phyloP scores from a whole-genome alignment of 441 rosid species.

The Bruguiera hainesii region DNA sequence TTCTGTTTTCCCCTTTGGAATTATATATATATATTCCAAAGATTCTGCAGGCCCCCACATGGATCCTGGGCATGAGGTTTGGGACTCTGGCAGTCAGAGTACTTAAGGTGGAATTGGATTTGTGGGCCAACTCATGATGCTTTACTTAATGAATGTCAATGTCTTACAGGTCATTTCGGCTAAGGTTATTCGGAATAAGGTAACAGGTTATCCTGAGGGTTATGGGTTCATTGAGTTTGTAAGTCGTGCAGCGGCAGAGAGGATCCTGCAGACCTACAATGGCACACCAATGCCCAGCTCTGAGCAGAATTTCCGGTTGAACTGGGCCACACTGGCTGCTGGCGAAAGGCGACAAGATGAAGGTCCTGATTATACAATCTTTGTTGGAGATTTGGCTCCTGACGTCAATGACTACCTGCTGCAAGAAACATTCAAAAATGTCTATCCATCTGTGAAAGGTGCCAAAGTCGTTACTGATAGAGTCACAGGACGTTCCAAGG shows the following conservation, averaged over 20 bases:
- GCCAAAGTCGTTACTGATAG: conserved; percentile 93
- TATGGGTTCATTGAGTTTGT: conserved; percentile 88
- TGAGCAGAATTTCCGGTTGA: conserved; percentile 74
- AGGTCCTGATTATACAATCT: conserved; percentile 75
- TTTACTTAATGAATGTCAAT: background rate
- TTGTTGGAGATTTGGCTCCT: conserved; percentile 91
- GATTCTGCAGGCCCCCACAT: too few species aligned
- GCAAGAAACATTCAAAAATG: conserved; percentile 64
- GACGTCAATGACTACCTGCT: conserved; percentile 76
- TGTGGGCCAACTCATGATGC: background rate
- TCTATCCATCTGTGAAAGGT: conserved; percentile 71
- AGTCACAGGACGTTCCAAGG: conserved; percentile 85
- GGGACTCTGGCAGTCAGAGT: too few species aligned
- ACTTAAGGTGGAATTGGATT: background rate
- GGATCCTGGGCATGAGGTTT: too few species aligned
- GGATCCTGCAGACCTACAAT: conserved; percentile 70
- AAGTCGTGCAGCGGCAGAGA: conserved; percentile 66
- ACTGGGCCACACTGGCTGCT: conserved; percentile 90
- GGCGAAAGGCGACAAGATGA: conserved; percentile 88
- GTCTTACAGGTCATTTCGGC: conserved; percentile 50
- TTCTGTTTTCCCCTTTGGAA: too few species aligned
- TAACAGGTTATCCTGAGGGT: conserved; percentile 63
- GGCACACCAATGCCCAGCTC: conserved; percentile 67
- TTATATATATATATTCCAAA: too few species aligned
- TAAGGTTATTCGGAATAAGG: conserved; percentile 87